Evolutionary conservation across 1,284 basidiomycete genomes (phyloP).

Genomic region (Stygiomarasmius scandens): DNA sequence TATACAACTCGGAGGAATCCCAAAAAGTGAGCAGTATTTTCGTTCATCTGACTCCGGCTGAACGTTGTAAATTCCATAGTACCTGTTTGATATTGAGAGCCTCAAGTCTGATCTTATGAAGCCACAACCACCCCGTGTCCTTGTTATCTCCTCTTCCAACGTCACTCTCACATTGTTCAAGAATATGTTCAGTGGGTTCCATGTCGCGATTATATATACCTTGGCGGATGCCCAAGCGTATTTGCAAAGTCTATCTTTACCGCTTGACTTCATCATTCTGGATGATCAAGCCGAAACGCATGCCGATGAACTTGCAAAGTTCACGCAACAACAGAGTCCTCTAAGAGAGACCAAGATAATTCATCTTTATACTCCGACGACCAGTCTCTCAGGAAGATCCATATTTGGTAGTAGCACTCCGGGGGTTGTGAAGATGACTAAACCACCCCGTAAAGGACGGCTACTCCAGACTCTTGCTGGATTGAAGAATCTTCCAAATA

Average conservation of each 20-base stretch:
- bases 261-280: slow-evolving; percentile 64
- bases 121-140: slow-evolving; percentile 49
- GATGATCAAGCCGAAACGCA: slow-evolving; percentile 65
- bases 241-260: slow-evolving; percentile 37
- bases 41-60: slow-evolving; percentile 6
- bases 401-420: slow-evolving; percentile 52
- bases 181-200: slow-evolving; percentile 60
- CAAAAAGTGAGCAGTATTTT: slow-evolving; percentile 37
- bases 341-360: slow-evolving; percentile 63
- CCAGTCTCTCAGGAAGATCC: slow-evolving; percentile 51
- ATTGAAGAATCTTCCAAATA: slow-evolving; percentile 56
- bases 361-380: slow-evolving; percentile 71
- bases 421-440: slow-evolving; percentile 69
- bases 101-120: slow-evolving; percentile 46
- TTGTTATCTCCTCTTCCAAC: slow-evolving; percentile 60
- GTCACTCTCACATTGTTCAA: slow-evolving; percentile 57
- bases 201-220: slow-evolving; percentile 44
- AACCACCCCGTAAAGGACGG: slow-evolving; percentile 62
- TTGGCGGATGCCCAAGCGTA: slow-evolving; percentile 48
- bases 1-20: slow-evolving; percentile 57
- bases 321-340: slow-evolving; percentile 40
- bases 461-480: slow-evolving; percentile 64
- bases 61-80: slow-evolving; percentile 30
- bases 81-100: slow-evolving; percentile 44
- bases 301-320: slow-evolving; percentile 54